These are phyloP conservation scores for Periconia sp. DNA, from an alignment of 2,329 filamentous ascomycete genomes.

Conservation along the genomic window DNA sequence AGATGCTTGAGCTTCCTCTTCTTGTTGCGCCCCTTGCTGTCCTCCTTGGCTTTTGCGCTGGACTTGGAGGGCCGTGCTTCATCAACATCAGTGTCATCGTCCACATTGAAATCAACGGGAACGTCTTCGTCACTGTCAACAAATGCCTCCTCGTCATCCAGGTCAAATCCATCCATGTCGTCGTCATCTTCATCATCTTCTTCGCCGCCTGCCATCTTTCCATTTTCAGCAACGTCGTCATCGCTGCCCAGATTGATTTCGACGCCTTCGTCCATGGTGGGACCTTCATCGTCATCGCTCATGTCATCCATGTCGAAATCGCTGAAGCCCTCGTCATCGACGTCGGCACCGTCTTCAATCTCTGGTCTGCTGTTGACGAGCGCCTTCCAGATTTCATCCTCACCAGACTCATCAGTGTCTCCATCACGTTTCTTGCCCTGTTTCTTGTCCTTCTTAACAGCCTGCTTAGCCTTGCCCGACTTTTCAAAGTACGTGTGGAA, in stretches of 20 bases:
- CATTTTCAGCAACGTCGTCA: constrained; percentile 52
- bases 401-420: constrained; percentile 57
- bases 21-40: constrained; percentile 54
- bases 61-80: constrained; percentile 45
- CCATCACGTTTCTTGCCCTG: constrained; percentile 46
- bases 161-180: constrained; percentile 46
- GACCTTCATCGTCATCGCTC: constrained; percentile 46
- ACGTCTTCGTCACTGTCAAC: constrained; percentile 59
- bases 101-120: constrained; percentile 51
- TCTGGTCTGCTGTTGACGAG: constrained; percentile 80
- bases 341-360: constrained; percentile 67
- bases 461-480: constrained; percentile 56
- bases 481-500: constrained; percentile 96
- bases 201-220: constrained; percentile 40
- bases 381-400: constrained; percentile 90
- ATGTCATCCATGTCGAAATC: constrained; percentile 54
- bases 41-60: constrained; percentile 33
- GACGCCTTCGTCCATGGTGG: constrained; percentile 44
- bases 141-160: constrained; percentile 58
- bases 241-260: constrained; percentile 52
- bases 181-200: constrained; percentile 30
- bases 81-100: constrained; percentile 43
- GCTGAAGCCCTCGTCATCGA: constrained; percentile 54
- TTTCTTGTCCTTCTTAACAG: constrained; percentile 60
- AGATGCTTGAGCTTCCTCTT: constrained; percentile 84